A percentile compares a stretch with the other conserved stretches of the same genome.
Evolutionary conservation across 192 early-diverging fungal species (phyloP).

Genomic region (Lunasporangiospora selenospora): DNA sequence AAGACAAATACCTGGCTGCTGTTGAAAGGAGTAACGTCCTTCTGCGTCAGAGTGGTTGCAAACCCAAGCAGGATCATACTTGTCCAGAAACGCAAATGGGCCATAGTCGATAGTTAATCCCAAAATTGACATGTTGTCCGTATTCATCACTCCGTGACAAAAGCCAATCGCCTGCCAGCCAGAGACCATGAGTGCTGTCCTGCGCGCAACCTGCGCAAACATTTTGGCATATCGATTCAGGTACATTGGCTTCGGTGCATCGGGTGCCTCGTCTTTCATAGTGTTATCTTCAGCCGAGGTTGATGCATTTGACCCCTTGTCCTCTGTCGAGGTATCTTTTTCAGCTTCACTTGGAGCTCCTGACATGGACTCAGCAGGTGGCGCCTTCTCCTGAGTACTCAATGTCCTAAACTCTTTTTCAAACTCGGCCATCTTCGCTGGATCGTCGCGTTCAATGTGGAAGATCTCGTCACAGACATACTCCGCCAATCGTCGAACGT

Average conservation of each 20-base stretch:
- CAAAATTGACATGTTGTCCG: constrained; percentile 89
- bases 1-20: constrained; percentile 81
- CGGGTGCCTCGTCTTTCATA: background rate
- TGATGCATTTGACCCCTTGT: background rate
- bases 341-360: background rate
- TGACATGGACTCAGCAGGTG: background rate
- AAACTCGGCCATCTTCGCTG: constrained; percentile 20
- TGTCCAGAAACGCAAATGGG: constrained; percentile 86
- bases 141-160: constrained; percentile 91
- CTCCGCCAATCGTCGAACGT: constrained; percentile 70
- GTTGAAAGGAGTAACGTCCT: constrained; percentile 78
- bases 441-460: constrained; percentile 40
- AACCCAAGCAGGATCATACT: constrained; percentile 78
- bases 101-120: constrained; percentile 91
- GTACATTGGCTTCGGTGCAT: constrained; percentile 8
- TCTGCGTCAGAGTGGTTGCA: constrained; percentile 81
- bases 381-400: background rate
- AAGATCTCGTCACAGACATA: constrained; percentile 70
- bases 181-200: constrained; percentile 78
- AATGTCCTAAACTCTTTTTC: constrained; percentile 1
- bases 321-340: background rate
- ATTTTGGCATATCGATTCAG: constrained; percentile 65
- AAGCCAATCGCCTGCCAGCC: constrained; percentile 83
- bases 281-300: constrained; percentile 2
- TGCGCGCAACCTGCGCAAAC: constrained; percentile 59